phyloP scores from a whole-genome alignment of 1,139 yeast genomes.

The Yarrowia galli region DNA sequence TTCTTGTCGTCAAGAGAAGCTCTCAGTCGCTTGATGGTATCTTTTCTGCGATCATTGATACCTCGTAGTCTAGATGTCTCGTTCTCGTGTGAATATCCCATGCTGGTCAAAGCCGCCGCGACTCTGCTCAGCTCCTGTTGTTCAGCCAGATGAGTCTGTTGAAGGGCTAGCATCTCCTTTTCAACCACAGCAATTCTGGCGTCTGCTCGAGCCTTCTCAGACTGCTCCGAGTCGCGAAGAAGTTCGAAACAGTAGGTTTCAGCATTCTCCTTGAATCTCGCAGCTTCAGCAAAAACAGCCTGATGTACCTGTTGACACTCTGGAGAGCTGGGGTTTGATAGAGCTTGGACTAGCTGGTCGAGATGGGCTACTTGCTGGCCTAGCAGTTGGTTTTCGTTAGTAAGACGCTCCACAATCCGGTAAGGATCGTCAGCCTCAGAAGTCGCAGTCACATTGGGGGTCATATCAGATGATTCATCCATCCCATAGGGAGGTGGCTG shows the following conservation, averaged over 20 bases:
- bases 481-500: constrained; percentile 32
- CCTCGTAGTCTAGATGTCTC: not conserved
- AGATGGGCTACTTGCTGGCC: not conserved
- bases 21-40: constrained; percentile 11
- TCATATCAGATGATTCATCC: not conserved
- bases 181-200: constrained; percentile 19
- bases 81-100: not conserved
- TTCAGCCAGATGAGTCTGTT: not conserved
- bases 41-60: constrained; percentile 18
- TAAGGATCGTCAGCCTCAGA: constrained; percentile 26
- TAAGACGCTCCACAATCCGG: constrained; percentile 7
- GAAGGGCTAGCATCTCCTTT: constrained; percentile 2
- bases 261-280: constrained; percentile 21
- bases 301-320: constrained; percentile 30
- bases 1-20: constrained; percentile 14
- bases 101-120: not conserved
- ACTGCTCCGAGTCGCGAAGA: constrained; percentile 18
- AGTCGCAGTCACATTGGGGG: not conserved
- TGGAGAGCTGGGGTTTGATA: constrained; percentile 4
- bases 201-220: constrained; percentile 20
- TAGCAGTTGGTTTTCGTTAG: constrained; percentile 10
- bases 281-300: constrained; percentile 9
- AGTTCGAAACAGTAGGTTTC: constrained; percentile 32
- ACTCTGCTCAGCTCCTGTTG: constrained; percentile 17
- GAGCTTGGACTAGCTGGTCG: constrained; percentile 9